Evolutionary conservation across 768 basidiomycete genomes (phyloP).

Genomic region (Suillus subluteus): DNA sequence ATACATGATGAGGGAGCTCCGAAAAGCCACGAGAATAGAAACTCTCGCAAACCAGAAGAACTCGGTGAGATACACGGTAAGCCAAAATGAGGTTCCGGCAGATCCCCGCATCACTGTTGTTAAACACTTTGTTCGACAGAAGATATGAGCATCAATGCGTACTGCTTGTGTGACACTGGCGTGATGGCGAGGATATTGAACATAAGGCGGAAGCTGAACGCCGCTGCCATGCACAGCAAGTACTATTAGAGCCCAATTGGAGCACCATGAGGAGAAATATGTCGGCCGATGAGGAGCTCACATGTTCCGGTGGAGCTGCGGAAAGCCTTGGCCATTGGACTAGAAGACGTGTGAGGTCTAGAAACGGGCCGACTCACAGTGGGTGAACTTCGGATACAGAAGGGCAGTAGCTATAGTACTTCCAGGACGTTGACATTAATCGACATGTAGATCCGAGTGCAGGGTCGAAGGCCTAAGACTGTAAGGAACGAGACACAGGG

Average conservation of each 20-base stretch:
- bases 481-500: too few relatives aligned
- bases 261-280: neutral
- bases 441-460: neutral
- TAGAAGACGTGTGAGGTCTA: neutral
- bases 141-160: neutral
- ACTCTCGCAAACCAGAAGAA: neutral
- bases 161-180: neutral
- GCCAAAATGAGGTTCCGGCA: neutral
- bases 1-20: neutral
- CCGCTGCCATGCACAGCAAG: neutral
- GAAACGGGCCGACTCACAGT: neutral
- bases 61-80: neutral
- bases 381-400: neutral
- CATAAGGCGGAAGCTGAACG: neutral
- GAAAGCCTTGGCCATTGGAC: neutral
- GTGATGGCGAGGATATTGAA: neutral
- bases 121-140: too few relatives aligned
- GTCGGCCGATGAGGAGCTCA: constrained; percentile 5
- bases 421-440: neutral
- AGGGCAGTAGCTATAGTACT: neutral
- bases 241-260: neutral
- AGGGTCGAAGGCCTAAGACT: neutral
- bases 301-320: neutral
- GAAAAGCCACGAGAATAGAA: neutral
- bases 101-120: too few relatives aligned